Evolutionary conservation across 2,329 filamentous ascomycete species (phyloP).

Genomic region (Cladosporium velox): DNA sequence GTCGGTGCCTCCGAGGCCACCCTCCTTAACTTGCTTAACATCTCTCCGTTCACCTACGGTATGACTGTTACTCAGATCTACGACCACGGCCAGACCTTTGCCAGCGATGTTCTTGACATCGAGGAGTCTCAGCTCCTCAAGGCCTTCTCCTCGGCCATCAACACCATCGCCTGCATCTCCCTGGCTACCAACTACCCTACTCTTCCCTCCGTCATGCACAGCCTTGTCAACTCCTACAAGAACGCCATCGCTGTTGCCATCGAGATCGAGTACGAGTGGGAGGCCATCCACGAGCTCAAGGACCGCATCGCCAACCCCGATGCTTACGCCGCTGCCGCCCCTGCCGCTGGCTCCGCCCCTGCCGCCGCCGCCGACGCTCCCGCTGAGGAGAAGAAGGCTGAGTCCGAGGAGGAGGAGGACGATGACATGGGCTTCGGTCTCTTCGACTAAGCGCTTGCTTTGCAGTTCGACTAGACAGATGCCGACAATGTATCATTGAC

Average conservation of each 20-base stretch:
- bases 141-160: conserved; percentile 76
- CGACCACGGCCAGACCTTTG: conserved; percentile 94
- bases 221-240: conserved; percentile 97
- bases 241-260: conserved; percentile 87
- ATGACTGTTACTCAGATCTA: conserved; percentile 97
- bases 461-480: conserved; percentile 18
- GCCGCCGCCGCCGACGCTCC: conserved; percentile 55
- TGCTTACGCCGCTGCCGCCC: conserved; percentile 83
- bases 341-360: conserved; percentile 58
- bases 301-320: conserved; percentile 99
- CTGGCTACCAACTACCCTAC: conserved; percentile 95
- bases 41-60: conserved; percentile 99
- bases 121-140: conserved; percentile 91
- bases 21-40: conserved; percentile 99
- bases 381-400: conserved; percentile 60
- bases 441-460: conserved; percentile 49
- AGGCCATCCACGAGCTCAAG: conserved; percentile 96
- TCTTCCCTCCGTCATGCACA: conserved; percentile 94
- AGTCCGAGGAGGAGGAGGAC: conserved; percentile 64
- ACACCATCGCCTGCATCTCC: conserved; percentile 85
- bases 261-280: conserved; percentile 89
- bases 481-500: conserved; percentile 21
- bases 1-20: conserved; percentile 99
- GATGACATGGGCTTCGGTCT: conserved; percentile 58
- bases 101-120: conserved; percentile 83